Evolutionary conservation across 305 asterid genomes (phyloP).

Genomic region (Fraxinus latifolia): DNA sequence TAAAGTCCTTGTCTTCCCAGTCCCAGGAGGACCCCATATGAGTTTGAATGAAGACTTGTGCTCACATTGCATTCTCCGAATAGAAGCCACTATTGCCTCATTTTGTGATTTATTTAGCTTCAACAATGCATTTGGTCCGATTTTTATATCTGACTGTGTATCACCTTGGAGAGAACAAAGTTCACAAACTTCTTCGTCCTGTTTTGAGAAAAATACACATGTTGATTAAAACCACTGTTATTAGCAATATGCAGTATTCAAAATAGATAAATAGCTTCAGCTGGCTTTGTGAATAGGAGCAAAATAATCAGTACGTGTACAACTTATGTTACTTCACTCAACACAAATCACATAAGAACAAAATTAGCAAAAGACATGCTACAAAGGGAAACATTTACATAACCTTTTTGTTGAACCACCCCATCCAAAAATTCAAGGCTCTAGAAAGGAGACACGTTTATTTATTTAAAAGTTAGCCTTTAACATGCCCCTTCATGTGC

Average conservation of each 20-base stretch:
- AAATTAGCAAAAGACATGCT: not conserved
- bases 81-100: constrained; percentile 37
- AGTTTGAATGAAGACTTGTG: constrained; percentile 49
- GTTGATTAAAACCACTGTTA: not conserved
- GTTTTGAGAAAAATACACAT: constrained; percentile 4
- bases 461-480: not conserved
- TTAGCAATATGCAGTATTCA: not conserved
- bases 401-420: not conserved
- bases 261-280: not conserved
- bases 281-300: not conserved
- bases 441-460: not conserved
- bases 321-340: not conserved
- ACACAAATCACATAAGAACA: not conserved
- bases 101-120: constrained; percentile 52
- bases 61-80: constrained; percentile 32
- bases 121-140: constrained; percentile 20
- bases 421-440: not conserved
- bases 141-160: constrained; percentile 21
- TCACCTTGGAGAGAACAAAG: constrained; percentile 22
- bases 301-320: not conserved
- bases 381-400: not conserved
- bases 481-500: not conserved
- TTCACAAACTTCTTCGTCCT: constrained; percentile 36
- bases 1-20: constrained; percentile 60
- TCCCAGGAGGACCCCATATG: constrained; percentile 82